These are phyloP conservation scores for Lolium rigidum DNA, from an alignment of 176 grass and related monocot species.

Conservation along the genomic window DNA sequence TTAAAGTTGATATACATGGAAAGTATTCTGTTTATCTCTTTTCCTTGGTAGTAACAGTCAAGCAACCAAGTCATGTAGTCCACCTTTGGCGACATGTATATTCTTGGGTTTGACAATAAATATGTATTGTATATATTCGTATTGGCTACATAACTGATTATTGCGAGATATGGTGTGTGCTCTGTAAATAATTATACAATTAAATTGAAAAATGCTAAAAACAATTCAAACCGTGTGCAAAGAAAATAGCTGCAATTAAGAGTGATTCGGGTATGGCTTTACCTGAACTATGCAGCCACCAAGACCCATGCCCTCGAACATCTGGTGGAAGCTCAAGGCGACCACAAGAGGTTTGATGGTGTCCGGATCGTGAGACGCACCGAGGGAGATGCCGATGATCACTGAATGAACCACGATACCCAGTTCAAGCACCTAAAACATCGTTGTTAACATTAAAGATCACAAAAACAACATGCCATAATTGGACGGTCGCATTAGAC, in stretches of 20 bases:
- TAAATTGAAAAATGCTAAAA: neutral
- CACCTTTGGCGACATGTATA: neutral
- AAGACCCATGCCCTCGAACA: slow-evolving; percentile 85
- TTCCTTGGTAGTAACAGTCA: neutral
- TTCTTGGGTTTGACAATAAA: neutral
- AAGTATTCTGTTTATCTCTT: neutral
- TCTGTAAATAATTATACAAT: neutral
- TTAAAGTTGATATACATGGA: neutral
- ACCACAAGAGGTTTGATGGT: slow-evolving; percentile 66
- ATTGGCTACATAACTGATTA: neutral
- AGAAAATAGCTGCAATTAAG: neutral
- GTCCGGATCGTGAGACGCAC: slow-evolving; percentile 44
- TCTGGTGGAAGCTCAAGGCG: slow-evolving; percentile 78
- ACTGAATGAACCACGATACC: slow-evolving; percentile 87
- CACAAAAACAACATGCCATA: neutral
- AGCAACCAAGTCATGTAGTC: neutral
- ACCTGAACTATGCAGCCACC: slow-evolving; percentile 86
- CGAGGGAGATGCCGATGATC: slow-evolving; percentile 82
- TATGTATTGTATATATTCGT: neutral
- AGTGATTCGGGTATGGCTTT: neutral
- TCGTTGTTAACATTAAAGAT: neutral
- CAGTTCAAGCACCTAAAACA: slow-evolving; percentile 61
- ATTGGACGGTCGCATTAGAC: too few species aligned
- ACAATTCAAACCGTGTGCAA: neutral
- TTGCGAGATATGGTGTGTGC: neutral